A percentile compares a stretch with the other conserved stretches of the same genome.
phyloP scores from a whole-genome alignment of 495 filamentous ascomycete species.

The Hyphodiscus hymeniophilus region DNA sequence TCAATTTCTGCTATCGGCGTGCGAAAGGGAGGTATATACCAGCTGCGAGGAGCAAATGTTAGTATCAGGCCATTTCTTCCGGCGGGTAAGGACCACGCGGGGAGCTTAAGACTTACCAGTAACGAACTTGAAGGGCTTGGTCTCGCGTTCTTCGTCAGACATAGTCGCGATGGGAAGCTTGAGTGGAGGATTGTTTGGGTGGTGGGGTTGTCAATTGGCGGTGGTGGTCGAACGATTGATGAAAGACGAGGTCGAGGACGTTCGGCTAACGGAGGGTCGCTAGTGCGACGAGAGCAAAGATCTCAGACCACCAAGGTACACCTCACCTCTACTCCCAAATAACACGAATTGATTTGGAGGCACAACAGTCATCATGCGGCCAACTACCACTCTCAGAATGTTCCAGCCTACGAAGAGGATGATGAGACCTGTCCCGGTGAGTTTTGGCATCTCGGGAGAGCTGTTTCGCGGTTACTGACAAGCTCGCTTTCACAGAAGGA shows the following conservation, averaged over 20 bases:
- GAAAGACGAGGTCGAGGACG: slow-evolving; percentile 12
- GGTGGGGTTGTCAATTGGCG: slow-evolving; percentile 16
- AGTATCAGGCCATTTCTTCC: slow-evolving; percentile 35
- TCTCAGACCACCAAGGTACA: slow-evolving; percentile 5
- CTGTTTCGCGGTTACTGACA: slow-evolving; percentile 23
- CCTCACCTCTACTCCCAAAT: background rate
- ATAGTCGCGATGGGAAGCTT: slow-evolving; percentile 42
- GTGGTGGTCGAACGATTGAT: slow-evolving; percentile 5
- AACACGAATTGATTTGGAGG: background rate
- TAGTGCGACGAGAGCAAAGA: background rate
- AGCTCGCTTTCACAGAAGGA: slow-evolving; percentile 55
- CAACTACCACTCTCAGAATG: slow-evolving; percentile 48
- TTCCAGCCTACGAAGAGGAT: slow-evolving; percentile 53
- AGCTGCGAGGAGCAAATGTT: slow-evolving; percentile 24
- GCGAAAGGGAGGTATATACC: slow-evolving; percentile 11
- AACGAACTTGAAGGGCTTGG: slow-evolving; percentile 99
- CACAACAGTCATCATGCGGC: slow-evolving; percentile 49
- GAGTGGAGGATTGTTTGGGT: slow-evolving; percentile 9
- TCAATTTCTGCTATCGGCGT: slow-evolving; percentile 15
- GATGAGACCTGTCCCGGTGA: slow-evolving; percentile 75
- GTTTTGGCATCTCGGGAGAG: slow-evolving; percentile 25
- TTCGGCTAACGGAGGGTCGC: slow-evolving; percentile 7
- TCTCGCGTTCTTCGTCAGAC: slow-evolving; percentile 85
- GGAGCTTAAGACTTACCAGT: slow-evolving; percentile 62
- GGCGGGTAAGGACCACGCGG: background rate